Conservation (phyloP, 495 filamentous ascomycete genomes). For the Astrothelium macrocarpum region DNA sequence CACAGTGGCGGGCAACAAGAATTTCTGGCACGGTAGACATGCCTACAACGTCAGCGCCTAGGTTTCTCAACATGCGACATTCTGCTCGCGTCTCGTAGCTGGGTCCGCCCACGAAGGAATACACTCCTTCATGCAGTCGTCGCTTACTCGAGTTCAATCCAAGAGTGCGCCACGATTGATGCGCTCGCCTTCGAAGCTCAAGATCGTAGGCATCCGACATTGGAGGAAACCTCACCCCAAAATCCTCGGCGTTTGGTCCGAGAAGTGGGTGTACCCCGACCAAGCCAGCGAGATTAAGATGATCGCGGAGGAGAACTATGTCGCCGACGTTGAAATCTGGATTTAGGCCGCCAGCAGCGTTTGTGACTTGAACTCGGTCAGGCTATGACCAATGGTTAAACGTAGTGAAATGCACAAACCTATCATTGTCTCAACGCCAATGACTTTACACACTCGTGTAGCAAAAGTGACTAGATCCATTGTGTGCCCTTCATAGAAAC, state of each 20-base stretch:
- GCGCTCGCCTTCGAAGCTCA: slow-evolving; percentile 49
- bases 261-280: slow-evolving; percentile 61
- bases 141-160: slow-evolving; percentile 34
- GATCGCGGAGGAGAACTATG: slow-evolving; percentile 64
- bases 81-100: slow-evolving; percentile 72
- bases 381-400: slow-evolving; percentile 11
- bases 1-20: slow-evolving; percentile 61
- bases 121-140: slow-evolving; percentile 61
- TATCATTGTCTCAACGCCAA: slow-evolving; percentile 57
- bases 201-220: slow-evolving; percentile 72
- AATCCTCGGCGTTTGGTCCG: slow-evolving; percentile 58
- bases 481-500: slow-evolving; percentile 69
- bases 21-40: slow-evolving; percentile 78
- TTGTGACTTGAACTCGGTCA: slow-evolving; percentile 47
- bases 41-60: slow-evolving; percentile 66
- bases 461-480: slow-evolving; percentile 61
- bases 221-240: slow-evolving; percentile 61
- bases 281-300: slow-evolving; percentile 66
- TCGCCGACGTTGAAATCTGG: slow-evolving; percentile 60
- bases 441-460: slow-evolving; percentile 56
- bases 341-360: slow-evolving; percentile 68
- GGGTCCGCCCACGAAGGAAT: slow-evolving; percentile 64
- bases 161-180: slow-evolving; percentile 50
- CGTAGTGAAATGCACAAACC: slow-evolving; percentile 34
- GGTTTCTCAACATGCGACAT: slow-evolving; percentile 56